Conservation (phyloP, 805 yeast species). For the Spathaspora hagerdaliae region DNA sequence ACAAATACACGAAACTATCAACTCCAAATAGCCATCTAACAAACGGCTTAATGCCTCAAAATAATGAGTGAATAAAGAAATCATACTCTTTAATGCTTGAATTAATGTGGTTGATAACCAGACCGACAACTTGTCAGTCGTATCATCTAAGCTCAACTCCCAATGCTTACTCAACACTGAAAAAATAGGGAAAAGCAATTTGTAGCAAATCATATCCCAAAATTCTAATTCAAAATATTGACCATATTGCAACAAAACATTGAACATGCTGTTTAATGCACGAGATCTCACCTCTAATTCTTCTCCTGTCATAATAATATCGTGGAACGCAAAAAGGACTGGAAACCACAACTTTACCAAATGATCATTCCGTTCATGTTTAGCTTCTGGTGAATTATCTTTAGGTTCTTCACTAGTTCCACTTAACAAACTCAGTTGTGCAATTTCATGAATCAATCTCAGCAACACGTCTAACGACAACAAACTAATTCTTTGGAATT, state of each 20-base stretch:
- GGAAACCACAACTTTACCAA: conserved; percentile 78
- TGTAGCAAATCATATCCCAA: conserved; percentile 79
- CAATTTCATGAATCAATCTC: conserved; percentile 55
- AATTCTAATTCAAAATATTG: conserved; percentile 65
- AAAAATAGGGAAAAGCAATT: conserved; percentile 86
- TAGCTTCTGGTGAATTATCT: conserved; percentile 9
- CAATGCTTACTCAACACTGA: conserved; percentile 72
- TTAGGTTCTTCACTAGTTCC: conserved; percentile 11
- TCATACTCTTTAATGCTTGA: conserved; percentile 88
- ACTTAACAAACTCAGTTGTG: conserved; percentile 34
- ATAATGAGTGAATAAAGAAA: conserved; percentile 76
- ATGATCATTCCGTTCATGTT: conserved; percentile 21
- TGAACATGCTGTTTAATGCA: conserved; percentile 80
- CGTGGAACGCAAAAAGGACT: conserved; percentile 77
- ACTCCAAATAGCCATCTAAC: conserved; percentile 72
- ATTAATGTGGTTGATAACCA: conserved; percentile 97
- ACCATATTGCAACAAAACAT: conserved; percentile 75
- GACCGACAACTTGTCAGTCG: conserved; percentile 83
- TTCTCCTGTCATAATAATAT: conserved; percentile 86
- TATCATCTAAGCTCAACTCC: conserved; percentile 50
- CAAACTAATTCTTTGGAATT: conserved; percentile 75
- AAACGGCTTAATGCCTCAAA: conserved; percentile 71
- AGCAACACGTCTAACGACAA: conserved; percentile 75
- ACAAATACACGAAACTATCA: conserved; percentile 83
- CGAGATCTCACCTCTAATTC: conserved; percentile 92